Percentiles rank a stretch among this genome's conserved stretches.
phyloP scores from a whole-genome alignment of 2,329 filamentous ascomycete genomes.

The Beauveria pseudobassiana region DNA sequence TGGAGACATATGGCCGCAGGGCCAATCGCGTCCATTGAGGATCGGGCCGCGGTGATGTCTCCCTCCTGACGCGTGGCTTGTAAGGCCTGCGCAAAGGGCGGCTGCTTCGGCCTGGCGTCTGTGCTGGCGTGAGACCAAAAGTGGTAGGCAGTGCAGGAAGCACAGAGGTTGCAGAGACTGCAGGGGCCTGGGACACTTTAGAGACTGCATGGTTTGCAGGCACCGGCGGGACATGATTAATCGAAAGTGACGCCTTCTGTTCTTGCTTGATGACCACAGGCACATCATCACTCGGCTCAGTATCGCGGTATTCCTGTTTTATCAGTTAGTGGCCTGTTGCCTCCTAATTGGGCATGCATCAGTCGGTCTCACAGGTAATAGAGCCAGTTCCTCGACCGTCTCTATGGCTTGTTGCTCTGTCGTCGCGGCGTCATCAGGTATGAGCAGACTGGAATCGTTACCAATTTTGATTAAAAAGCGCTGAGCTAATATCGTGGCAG shows the following conservation, averaged over 20 bases:
- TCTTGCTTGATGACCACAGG: not conserved
- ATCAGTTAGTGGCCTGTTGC: not conserved
- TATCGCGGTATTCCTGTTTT: not conserved
- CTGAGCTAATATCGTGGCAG: conserved; percentile 11
- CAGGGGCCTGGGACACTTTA: not conserved
- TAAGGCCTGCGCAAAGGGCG: not conserved
- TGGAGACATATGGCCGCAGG: not conserved
- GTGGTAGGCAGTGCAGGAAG: not conserved
- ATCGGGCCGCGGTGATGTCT: not conserved
- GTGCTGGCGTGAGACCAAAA: not conserved
- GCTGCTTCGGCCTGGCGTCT: not conserved
- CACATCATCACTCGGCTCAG: not conserved
- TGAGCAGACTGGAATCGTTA: not conserved
- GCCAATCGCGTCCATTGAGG: not conserved
- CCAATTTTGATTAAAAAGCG: not conserved
- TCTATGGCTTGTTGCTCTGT: not conserved
- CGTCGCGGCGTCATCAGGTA: not conserved
- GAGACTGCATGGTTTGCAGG: not conserved
- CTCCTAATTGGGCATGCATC: not conserved
- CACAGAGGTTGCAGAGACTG: not conserved
- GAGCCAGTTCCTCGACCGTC: not conserved
- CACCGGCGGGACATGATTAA: not conserved
- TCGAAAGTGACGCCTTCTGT: not conserved
- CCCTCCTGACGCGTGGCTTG: not conserved
- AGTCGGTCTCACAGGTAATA: not conserved